Evolutionary conservation across 1,284 basidiomycete species (phyloP), one percentile per base, ranked within the genome.

Genomic region (Ganoderma sp.): DNA sequence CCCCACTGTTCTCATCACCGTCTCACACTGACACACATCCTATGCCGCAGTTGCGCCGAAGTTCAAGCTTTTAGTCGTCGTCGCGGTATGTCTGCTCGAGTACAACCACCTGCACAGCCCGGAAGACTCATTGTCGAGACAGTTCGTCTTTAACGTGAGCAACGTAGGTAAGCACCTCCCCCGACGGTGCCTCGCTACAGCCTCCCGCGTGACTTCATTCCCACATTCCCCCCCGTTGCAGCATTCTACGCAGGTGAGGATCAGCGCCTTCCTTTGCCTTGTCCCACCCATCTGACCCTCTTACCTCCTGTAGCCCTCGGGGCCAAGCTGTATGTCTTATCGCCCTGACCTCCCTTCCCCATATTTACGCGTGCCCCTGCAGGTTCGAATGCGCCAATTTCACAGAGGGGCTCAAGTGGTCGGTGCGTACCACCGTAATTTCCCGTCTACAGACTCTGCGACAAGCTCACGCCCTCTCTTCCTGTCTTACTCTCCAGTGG

Each of bases 221-320:
- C 32, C 32, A 32, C 32, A 32, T 32, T 3, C 32, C 32, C 32
- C 32, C 5, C 5, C 32, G 5, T 32, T 32, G 32, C 17, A 67
- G 66, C n/a, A 12, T 67, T 61, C 34, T 67, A 54, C 58, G 59
- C 50, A 15, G 66, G 66, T 67, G 28, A 58, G 62, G 28, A n/a
- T 56, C 52, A 28, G 19, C 34, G 34, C 19, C 2, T 52, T 52
- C 25, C 2, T 50, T n/a, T 25, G n/a, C 15, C 39, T 61, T 48
- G 22, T 25, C 28, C 15, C 37, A 28, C 48, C 50, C 8, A n/a
- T 52, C 10, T 22, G 32, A 32, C 50, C 45, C 8, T 42, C 32
- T 32, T 32, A 32, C 5, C 32, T 48, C 19, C 12, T 7, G 15
- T 58, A 67, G 66, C 37, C 17, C 57, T 67, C 5, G 42, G 62